These are phyloP conservation scores for Yamadazyma sp. DNA, from an alignment of 805 yeast genomes.

Conservation along the genomic window DNA sequence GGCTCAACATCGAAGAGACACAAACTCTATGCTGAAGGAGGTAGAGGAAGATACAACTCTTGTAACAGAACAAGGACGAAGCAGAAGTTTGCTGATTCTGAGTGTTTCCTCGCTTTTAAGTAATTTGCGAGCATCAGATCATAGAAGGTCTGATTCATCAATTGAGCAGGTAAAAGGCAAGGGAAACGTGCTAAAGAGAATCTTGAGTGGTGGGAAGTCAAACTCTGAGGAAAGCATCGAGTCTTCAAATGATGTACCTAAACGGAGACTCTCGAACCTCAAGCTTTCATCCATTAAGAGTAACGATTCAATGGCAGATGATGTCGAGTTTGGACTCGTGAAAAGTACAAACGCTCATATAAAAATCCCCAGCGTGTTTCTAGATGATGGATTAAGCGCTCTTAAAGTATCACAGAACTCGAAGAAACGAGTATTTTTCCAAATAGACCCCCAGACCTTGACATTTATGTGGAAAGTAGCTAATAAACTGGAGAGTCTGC, in stretches of 20 bases:
- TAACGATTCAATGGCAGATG: slow-evolving; percentile 3
- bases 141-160: slow-evolving; percentile 11
- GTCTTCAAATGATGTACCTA: neutral
- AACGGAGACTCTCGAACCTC: slow-evolving; percentile 8
- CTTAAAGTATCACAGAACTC: slow-evolving; percentile 71
- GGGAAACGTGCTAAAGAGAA: slow-evolving; percentile 4
- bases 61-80: neutral
- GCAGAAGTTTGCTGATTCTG: slow-evolving; percentile 5
- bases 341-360: slow-evolving; percentile 5
- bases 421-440: slow-evolving; percentile 56
- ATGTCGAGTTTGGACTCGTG: slow-evolving; percentile 1
- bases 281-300: slow-evolving; percentile 1
- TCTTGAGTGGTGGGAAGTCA: slow-evolving; percentile 6
- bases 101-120: slow-evolving; percentile 4
- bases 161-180: slow-evolving; percentile 1
- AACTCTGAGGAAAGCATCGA: slow-evolving; percentile 9
- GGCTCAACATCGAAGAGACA: no score
- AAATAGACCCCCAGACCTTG: slow-evolving; percentile 55
- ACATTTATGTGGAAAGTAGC: slow-evolving; percentile 17
- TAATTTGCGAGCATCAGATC: slow-evolving; percentile 2
- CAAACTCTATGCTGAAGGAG: neutral
- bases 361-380: slow-evolving; percentile 46
- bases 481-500: slow-evolving; percentile 8
- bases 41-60: neutral
- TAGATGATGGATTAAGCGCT: slow-evolving; percentile 59